Base-by-base conservation (phyloP, 2,329 filamentous ascomycete species). In the Pyrenophora teres region DNA sequence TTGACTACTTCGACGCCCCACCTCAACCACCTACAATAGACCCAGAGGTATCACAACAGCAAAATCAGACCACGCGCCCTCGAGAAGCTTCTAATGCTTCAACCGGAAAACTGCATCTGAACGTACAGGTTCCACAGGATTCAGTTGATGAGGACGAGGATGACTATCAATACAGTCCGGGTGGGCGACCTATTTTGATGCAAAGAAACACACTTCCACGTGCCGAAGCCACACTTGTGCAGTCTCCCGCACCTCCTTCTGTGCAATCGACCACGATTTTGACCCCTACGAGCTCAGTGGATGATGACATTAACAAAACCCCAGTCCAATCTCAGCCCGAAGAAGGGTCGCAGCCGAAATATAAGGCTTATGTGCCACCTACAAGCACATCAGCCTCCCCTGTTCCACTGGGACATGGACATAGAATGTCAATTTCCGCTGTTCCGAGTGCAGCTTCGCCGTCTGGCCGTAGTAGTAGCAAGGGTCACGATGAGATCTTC, bases 171-270 rank as follows among this genome's bases (percentile, higher is more conserved):
- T 83, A 82, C 53, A 83, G 80, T 54, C 79, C 81, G 16, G 81
- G 81, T 18, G 81, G 81, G 6, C 72, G 81, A 27, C 81, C 81
- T 8, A 74, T 80, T 9, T 54, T 80, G 19, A 64, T 57, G 32
- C 59, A 54, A 3, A 61, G 62, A 21, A 46, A 60, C 8, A 63
- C 52, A 15, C 19, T 63, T 10, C 57, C 53, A 39, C 56, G 51
- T 9, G 51, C 46, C 12, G 62, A 53, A 13, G 57, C 43, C 33
- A 35, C 47, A 6, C 53, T 55, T 6, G 40, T 45, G 8, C 56
- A 56, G 35, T 56, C 64, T 25, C 57, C 60, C 15, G 58, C 54
- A 37, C 42, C 51, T n/a, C 30, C 54, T 12, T 68, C 69, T 1
- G 60, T 56, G 32, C 66, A 67, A 25, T 68, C 68, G 10, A 67